Base-by-base conservation (phyloP, 176 grass and related monocot genomes). In the Musa troglodytarum region DNA sequence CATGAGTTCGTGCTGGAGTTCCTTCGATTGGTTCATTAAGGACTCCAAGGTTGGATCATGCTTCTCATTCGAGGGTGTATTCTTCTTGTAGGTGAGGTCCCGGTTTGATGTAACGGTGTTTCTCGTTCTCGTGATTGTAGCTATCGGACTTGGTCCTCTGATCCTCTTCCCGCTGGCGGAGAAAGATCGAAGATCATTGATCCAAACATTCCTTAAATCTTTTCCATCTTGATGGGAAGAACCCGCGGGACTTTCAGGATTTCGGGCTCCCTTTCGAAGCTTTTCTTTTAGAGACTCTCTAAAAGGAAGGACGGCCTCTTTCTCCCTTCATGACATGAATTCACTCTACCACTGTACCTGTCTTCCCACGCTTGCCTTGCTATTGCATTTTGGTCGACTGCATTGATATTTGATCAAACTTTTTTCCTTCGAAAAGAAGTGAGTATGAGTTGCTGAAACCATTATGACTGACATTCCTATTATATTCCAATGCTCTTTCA, bases 1-100 rank as follows among this genome's bases (percentile, higher is more conserved):
- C 92, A 92, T 76, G 93, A 96, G 73, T 92, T 92, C 66, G 87
- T 92, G 11, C 87, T 86, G 6, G 89, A 90, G 69, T 66, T 96
- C 28, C 89, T 96, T 50, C 87, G 83, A 89, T 26, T 75, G 63
- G 55, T 92, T 96, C 76, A 90, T 90, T 62, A 90, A 81, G 53
- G 87, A 96, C 65, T 77, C 92, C 21, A 90, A 90, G 85, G 89
- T 96, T 59, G 49, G 2, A 13, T 51, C 0, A 69, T 28, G 63
- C 34, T 8, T 0, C 9, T 11, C 15, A 55, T 55, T 54, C 25
- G 14, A 7, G 10, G 2, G 11, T 26, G 20, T 20, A 11, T 71
- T 71, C 11, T 19, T 58, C 43, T 57, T 66, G 1, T 2, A 57
- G 19, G 10, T 29, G 54, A 50, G 23, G 28, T 15, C n/a, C 1